Evolutionary conservation across 2,329 filamentous ascomycete genomes (phyloP), one percentile per base, ranked within the genome.

Genomic region (Sarocladium oryzae): DNA sequence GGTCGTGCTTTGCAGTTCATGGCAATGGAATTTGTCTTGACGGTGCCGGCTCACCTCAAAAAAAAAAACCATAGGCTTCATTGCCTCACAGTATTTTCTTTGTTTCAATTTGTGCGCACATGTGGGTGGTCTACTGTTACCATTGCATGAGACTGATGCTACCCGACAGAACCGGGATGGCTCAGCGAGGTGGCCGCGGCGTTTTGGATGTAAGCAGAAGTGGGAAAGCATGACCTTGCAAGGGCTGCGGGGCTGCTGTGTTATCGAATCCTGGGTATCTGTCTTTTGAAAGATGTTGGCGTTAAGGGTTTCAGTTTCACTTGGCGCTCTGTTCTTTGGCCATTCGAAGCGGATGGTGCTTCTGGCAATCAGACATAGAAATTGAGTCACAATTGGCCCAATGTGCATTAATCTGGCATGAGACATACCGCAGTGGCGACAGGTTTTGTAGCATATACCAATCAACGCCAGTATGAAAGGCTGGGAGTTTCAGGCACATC

Each of bases 21-120:
- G 43, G 43, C 69, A 33, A 58, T 72, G 36, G 68, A 73, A 35
- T 56, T 74, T 30, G 51, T 69, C 16, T 55, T 78, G 50, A 78
- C 74, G 72, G 55, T 71, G 13, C 43, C 35, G 35, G 16, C 10
- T 37, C 35, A 16, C 35, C 28, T 32, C 8, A 32, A 8, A 13
- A 13, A 8, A 32, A 32, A 32, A 8, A 8, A 13, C 28, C 28
- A 32, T 32, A 15, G 15, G 33, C 9, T 36, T 36, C 28, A 13
- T 36, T 18, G 21, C n/a, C 6, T 3, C 36, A 8, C 36, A 21
- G 4, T 4, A 20, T 8, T 9, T 40, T 21, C 6, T 21, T 9
- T 8, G n/a, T 40, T 48, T 48, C 33, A 24, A 18, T 48, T 48
- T 48, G 43, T 48, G 4, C 32, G 2, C 16, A 8, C 26, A 20